phyloP scores from a whole-genome alignment of 164 flowering plant genomes.

The Magnolia officinalis region DNA sequence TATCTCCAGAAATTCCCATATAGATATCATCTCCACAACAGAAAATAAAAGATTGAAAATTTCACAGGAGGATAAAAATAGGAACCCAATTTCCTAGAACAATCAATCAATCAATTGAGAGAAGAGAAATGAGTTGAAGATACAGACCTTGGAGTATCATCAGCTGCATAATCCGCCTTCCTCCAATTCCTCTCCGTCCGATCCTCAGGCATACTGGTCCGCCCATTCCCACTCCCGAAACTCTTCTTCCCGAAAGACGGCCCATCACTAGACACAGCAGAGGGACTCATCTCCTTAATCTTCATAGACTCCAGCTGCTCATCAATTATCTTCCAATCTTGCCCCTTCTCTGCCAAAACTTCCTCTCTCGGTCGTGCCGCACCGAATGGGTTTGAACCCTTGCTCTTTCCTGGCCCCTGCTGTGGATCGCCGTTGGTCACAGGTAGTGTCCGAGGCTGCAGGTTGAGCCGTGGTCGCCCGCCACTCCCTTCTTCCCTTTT shows the following conservation, averaged over 20 bases:
- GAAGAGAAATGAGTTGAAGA: background rate
- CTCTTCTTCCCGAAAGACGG: constrained; percentile 32
- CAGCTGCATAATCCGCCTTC: constrained; percentile 37
- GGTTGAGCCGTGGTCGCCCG: constrained; percentile 63
- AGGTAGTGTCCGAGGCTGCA: constrained; percentile 74
- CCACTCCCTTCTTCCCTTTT: constrained; percentile 16
- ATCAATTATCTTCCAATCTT: constrained; percentile 92
- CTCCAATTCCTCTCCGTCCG: constrained; percentile 63
- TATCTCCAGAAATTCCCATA: too few species aligned
- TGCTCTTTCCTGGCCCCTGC: constrained; percentile 31
- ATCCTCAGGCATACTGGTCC: constrained; percentile 23
- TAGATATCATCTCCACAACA: too few species aligned
- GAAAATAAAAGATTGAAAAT: too few species aligned
- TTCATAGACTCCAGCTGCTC: constrained; percentile 68
- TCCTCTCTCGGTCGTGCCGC: constrained; percentile 98
- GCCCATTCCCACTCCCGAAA: constrained; percentile 45
- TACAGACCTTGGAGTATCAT: constrained; percentile 32
- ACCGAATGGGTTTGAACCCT: constrained; percentile 80
- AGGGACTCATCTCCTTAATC: constrained; percentile 46
- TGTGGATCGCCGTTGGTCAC: constrained; percentile 32
- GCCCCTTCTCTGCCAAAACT: constrained; percentile 85
- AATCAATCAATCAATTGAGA: background rate
- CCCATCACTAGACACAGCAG: constrained; percentile 19
- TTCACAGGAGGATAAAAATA: too few species aligned
- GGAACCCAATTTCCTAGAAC: background rate